Evolutionary conservation across 164 flowering plant species (phyloP), one percentile per base, ranked within the genome.

Genomic region (Magnolia officinalis): DNA sequence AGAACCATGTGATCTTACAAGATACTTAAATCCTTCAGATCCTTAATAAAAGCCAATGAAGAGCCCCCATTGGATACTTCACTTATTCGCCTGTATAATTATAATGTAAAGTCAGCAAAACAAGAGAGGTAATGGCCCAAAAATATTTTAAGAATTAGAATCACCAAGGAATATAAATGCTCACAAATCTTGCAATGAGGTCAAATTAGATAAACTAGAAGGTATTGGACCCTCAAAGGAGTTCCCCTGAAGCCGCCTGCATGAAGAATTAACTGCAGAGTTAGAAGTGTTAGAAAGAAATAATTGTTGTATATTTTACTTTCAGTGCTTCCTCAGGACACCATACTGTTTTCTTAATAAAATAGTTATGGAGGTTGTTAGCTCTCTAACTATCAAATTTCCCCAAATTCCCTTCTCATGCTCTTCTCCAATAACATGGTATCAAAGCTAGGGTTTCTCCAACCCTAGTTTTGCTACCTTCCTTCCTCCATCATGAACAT

Each of bases 201-300:
- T 87, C 67, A 93, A 80, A 29, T 84, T 87, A 51, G 94, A 78
- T 76, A 91, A 84, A 11, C 86, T 20, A 18, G 85, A 77, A 77
- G 98, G 96, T 84, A 93, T 89, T 66, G 93, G 79, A 65, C 98
- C 98, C 75, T 79, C 81, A 76, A 93, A 90, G 66, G 93, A 80
- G 78, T 90, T 93, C 61, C 98, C 98, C 63, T 90, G 88, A 78
- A 93, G 71, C 86, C 89, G 83, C 87, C 98, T 81, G 61, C 74
- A 68, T 37, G 45, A n/a, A 70, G 67, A 77, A 51, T 4, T 74
- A 4, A 37, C 45, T 37, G 45, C 45, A 37, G 45, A 37, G 6
- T 37, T 4, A 37, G 45, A 37, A 37, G 6, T 4, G 45, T 37
- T 37, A 37, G 45, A 37, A 37, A 37, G 45, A 37, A 37, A 37